A percentile compares a stretch with the other conserved stretches of the same genome.
These are phyloP conservation scores for Backusella sp. DNA, from an alignment of 192 early-diverging fungal species.

Conservation along the genomic window DNA sequence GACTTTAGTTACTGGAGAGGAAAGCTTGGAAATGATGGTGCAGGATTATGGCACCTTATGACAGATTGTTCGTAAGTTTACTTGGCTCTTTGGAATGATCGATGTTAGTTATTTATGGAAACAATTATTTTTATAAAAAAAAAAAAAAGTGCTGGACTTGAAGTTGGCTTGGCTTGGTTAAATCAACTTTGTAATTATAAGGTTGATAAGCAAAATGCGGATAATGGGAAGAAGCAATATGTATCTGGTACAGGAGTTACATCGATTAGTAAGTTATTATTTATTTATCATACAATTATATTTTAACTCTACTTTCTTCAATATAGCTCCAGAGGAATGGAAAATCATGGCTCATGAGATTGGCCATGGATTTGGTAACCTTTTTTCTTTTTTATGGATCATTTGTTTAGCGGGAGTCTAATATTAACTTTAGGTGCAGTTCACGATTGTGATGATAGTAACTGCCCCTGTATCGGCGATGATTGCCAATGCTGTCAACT, in stretches of 20 bases:
- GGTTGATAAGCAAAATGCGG: slow-evolving; percentile 44
- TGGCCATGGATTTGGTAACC: slow-evolving; percentile 71
- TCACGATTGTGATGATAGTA: slow-evolving; percentile 78
- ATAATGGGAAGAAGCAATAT: slow-evolving; percentile 46
- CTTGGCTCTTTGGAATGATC: not conserved
- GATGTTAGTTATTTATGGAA: not conserved
- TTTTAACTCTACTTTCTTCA: not conserved
- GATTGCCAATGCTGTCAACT: slow-evolving; percentile 56
- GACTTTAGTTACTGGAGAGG: slow-evolving; percentile 93
- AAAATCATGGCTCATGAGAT: slow-evolving; percentile 95
- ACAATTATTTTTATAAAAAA: not conserved
- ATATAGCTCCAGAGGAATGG: slow-evolving; percentile 73
- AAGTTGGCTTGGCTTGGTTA: slow-evolving; percentile 90
- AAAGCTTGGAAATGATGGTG: slow-evolving; percentile 61
- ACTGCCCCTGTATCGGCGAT: slow-evolving; percentile 58
- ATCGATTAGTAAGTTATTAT: slow-evolving; percentile 52
- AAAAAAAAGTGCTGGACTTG: slow-evolving; percentile 55
- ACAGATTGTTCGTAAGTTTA: slow-evolving; percentile 64
- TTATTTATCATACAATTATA: not conserved
- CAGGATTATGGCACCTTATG: slow-evolving; percentile 93
- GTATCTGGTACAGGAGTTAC: slow-evolving; percentile 86
- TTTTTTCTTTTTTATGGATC: not conserved
- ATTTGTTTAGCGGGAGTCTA: not conserved
- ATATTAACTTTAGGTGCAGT: slow-evolving; percentile 60
- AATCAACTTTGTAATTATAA: slow-evolving; percentile 65